phyloP scores from a whole-genome alignment of 2,329 filamentous ascomycete species.

The Pseudogymnoascus destructans region DNA sequence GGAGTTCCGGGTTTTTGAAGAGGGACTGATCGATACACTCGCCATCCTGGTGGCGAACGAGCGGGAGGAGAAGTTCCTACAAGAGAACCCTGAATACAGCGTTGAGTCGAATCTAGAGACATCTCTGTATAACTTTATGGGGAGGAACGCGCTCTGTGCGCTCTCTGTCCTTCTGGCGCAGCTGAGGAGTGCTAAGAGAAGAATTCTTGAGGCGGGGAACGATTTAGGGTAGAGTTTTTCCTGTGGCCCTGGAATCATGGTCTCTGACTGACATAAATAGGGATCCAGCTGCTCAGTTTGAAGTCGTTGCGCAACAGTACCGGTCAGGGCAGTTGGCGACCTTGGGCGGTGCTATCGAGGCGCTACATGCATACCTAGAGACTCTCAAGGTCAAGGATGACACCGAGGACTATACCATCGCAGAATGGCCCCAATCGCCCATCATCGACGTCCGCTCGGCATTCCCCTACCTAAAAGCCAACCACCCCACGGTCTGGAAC shows the following conservation, averaged over 20 bases:
- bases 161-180: background rate
- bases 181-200: background rate
- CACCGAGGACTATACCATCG: background rate
- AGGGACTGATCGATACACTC: slow-evolving; percentile 4
- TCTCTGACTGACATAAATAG: background rate
- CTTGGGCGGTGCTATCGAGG: background rate
- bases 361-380: background rate
- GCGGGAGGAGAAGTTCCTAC: slow-evolving; percentile 8
- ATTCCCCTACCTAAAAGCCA: background rate
- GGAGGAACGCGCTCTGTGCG: background rate
- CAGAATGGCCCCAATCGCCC: background rate
- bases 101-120: background rate
- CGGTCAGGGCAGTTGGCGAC: background rate
- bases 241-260: background rate
- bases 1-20: background rate
- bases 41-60: slow-evolving; percentile 5
- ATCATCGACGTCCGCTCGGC: background rate
- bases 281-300: background rate
- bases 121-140: background rate
- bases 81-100: slow-evolving; percentile 3
- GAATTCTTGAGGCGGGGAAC: background rate
- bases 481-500: background rate
- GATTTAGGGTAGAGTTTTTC: background rate
- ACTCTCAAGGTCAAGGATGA: background rate
- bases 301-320: background rate